These are phyloP conservation scores for Umbelopsis vinacea DNA, from an alignment of 192 early-diverging fungal genomes.

Conservation along the genomic window DNA sequence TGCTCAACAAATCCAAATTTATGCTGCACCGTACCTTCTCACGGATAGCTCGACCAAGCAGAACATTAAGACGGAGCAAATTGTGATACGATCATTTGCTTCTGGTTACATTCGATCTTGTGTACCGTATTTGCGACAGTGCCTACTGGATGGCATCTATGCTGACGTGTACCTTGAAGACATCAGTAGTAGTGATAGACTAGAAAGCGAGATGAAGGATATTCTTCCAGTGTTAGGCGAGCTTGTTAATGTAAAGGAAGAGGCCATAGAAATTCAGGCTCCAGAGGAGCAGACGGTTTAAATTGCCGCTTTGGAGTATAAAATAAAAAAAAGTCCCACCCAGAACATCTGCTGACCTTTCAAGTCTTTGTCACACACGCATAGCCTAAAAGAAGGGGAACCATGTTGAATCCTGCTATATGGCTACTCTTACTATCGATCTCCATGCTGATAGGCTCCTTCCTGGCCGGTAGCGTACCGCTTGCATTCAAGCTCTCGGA, in stretches of 20 bases:
- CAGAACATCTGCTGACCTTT: not conserved
- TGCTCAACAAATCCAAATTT: conserved; percentile 24
- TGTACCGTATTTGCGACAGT: conserved; percentile 36
- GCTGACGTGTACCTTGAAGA: conserved; percentile 15
- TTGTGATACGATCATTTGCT: conserved; percentile 27
- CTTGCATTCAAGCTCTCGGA: conserved; percentile 80
- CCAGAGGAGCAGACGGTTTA: not conserved
- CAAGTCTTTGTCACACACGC: not conserved
- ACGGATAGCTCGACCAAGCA: not conserved
- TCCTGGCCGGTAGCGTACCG: conserved; percentile 85
- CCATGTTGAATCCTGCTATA: conserved; percentile 56
- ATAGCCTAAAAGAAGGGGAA: not conserved
- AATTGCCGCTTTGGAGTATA: not conserved
- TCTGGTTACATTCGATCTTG: conserved; percentile 36
- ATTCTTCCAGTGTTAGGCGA: not conserved
- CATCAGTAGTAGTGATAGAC: not conserved
- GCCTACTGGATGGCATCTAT: conserved; percentile 38
- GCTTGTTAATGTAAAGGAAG: not conserved
- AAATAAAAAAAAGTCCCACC: not conserved
- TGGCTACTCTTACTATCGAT: conserved; percentile 68
- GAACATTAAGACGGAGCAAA: conserved; percentile 20
- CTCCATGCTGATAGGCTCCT: conserved; percentile 86
- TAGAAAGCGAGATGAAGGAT: not conserved
- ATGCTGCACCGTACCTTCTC: conserved; percentile 10
- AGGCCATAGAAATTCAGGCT: not conserved